phyloP scores from a whole-genome alignment of 2,329 filamentous ascomycete species.

The Botryotinia convoluta region DNA sequence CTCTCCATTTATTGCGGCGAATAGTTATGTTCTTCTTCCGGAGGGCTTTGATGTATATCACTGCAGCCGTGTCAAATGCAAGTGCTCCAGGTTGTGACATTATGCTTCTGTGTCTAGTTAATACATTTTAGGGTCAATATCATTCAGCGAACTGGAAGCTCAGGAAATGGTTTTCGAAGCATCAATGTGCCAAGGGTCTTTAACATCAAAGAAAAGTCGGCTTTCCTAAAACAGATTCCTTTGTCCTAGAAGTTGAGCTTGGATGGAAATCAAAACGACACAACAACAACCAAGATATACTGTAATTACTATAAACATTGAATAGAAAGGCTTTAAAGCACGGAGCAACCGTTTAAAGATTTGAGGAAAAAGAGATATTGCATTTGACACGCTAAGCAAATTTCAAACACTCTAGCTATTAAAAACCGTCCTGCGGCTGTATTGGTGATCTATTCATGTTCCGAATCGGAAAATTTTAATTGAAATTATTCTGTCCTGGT shows the following conservation, averaged over 20 bases:
- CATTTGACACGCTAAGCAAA: not conserved
- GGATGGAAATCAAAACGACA: not conserved
- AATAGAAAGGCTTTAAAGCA: not conserved
- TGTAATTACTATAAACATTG: not conserved
- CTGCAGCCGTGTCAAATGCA: not conserved
- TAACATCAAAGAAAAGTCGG: not conserved
- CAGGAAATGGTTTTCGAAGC: not conserved
- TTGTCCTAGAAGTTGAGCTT: not conserved
- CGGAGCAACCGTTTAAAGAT: no score
- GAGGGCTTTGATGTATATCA: not conserved
- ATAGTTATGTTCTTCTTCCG: not conserved
- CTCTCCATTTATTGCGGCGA: constrained; percentile 8
- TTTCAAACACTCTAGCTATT: not conserved
- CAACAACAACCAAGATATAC: not conserved
- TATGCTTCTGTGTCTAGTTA: not conserved
- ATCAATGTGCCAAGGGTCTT: not conserved
- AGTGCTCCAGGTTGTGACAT: not conserved
- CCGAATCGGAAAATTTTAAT: not conserved
- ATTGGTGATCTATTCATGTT: not conserved
- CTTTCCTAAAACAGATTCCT: not conserved
- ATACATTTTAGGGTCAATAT: not conserved
- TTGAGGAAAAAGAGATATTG: not conserved
- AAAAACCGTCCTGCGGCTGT: not conserved
- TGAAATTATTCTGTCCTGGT: not conserved
- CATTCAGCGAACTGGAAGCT: not conserved